These are phyloP conservation scores for Mollisiaceae sp. DNA, from an alignment of 2,329 filamentous ascomycete species.

Conservation along the genomic window DNA sequence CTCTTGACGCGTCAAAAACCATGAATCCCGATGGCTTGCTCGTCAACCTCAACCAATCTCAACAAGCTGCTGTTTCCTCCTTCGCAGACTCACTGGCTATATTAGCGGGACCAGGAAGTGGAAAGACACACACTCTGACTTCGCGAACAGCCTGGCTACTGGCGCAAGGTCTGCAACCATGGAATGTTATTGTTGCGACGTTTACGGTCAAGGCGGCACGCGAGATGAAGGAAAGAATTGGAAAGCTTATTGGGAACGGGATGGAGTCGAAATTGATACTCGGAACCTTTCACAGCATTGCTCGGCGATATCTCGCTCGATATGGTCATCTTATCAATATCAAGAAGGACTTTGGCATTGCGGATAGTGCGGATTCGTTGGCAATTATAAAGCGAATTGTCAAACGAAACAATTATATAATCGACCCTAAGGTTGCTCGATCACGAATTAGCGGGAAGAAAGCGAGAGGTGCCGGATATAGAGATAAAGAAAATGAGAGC, in stretches of 20 bases:
- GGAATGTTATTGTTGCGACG: slow-evolving; percentile 92
- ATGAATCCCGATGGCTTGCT: slow-evolving; percentile 50
- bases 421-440: slow-evolving; percentile 74
- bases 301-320: slow-evolving; percentile 78
- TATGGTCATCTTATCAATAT: slow-evolving; percentile 88
- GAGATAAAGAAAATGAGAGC: slow-evolving; percentile 47
- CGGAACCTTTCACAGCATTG: slow-evolving; percentile 94
- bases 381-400: slow-evolving; percentile 83
- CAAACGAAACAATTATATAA: slow-evolving; percentile 69
- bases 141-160: slow-evolving; percentile 91
- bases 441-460: slow-evolving; percentile 77
- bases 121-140: slow-evolving; percentile 95
- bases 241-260: slow-evolving; percentile 77
- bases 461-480: slow-evolving; percentile 56
- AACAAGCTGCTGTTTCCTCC: slow-evolving; percentile 68
- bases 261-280: slow-evolving; percentile 79
- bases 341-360: slow-evolving; percentile 84
- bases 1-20: slow-evolving; percentile 8
- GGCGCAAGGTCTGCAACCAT: slow-evolving; percentile 73
- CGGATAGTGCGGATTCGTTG: slow-evolving; percentile 80
- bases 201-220: slow-evolving; percentile 95
- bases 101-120: slow-evolving; percentile 71
- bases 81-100: slow-evolving; percentile 64
- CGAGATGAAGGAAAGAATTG: slow-evolving; percentile 92
- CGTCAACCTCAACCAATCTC: slow-evolving; percentile 66